Evolutionary conservation across 768 basidiomycete genomes (phyloP).

Genomic region (Lepiota venenata): DNA sequence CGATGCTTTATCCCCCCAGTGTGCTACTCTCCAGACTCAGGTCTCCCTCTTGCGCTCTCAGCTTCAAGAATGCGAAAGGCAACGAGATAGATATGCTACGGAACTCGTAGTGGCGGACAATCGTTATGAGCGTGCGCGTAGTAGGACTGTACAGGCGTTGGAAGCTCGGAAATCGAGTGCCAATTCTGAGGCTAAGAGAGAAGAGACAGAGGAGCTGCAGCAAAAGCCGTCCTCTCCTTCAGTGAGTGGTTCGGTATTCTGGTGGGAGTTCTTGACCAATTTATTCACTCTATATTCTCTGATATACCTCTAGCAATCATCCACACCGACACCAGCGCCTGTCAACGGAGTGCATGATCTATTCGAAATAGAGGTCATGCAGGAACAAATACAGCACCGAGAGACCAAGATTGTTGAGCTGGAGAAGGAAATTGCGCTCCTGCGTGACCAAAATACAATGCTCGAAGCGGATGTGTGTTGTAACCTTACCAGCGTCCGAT

Average conservation of each 20-base stretch:
- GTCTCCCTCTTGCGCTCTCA: slow-evolving; percentile 45
- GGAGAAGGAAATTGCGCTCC: slow-evolving; percentile 38
- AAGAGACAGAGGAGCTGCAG: slow-evolving; percentile 44
- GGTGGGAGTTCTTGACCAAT: slow-evolving; percentile 54
- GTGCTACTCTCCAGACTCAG: slow-evolving; percentile 55
- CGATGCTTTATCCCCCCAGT: slow-evolving; percentile 31
- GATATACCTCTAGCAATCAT: slow-evolving; percentile 41
- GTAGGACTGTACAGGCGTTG: slow-evolving; percentile 47
- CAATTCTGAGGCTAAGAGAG: slow-evolving; percentile 27
- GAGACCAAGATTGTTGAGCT: slow-evolving; percentile 48
- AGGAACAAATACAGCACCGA: slow-evolving; percentile 38
- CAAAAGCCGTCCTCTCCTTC: slow-evolving; percentile 58
- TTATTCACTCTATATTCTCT: slow-evolving; percentile 42
- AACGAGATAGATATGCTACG: slow-evolving; percentile 45
- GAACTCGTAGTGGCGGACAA: slow-evolving; percentile 56
- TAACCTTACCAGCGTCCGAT: not conserved
- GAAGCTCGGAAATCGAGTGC: slow-evolving; percentile 31
- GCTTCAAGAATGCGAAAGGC: slow-evolving; percentile 46
- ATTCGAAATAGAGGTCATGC: slow-evolving; percentile 33
- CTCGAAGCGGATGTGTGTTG: slow-evolving; percentile 43
- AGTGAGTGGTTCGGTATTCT: slow-evolving; percentile 65
- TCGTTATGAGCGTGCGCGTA: slow-evolving; percentile 58
- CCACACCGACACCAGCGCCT: slow-evolving; percentile 23
- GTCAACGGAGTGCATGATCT: slow-evolving; percentile 37
- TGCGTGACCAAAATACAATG: slow-evolving; percentile 42